phyloP scores from a whole-genome alignment of 805 yeast species.

The Kazachstania viticola region DNA sequence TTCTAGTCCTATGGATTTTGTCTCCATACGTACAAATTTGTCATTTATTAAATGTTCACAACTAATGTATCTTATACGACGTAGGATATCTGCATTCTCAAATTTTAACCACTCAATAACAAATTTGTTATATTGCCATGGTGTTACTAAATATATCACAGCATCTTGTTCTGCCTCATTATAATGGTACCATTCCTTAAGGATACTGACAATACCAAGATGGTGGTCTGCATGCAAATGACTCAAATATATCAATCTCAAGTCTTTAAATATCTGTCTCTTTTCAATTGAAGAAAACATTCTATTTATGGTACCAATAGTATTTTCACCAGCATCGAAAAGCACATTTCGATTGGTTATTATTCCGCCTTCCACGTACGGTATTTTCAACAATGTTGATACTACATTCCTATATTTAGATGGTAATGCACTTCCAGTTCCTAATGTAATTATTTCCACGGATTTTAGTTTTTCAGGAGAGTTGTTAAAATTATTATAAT shows the following conservation, averaged over 20 bases:
- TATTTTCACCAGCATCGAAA: conserved; percentile 94
- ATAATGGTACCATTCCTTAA: conserved; percentile 51
- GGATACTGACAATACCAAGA: conserved; percentile 63
- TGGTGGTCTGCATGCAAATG: conserved; percentile 98
- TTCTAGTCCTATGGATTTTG: conserved; percentile 20
- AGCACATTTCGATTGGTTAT: conserved; percentile 36
- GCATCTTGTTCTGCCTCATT: conserved; percentile 29
- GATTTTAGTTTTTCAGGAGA: conserved; percentile 32
- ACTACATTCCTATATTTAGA: conserved; percentile 76
- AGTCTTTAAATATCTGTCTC: conserved; percentile 41
- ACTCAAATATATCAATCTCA: conserved; percentile 58
- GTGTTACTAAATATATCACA: conserved; percentile 51
- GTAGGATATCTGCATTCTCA: conserved; percentile 32
- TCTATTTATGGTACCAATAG: conserved; percentile 61
- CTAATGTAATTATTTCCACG: conserved; percentile 65
- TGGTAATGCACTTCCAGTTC: conserved; percentile 91
- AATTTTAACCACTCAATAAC: conserved; percentile 54
- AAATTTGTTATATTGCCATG: conserved; percentile 63
- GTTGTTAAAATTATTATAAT: conserved; percentile 20
- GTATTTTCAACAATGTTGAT: conserved; percentile 66
- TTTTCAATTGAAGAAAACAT: conserved; percentile 40
- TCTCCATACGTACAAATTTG: conserved; percentile 23
- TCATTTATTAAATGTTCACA: conserved; percentile 46
- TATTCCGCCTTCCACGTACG: conserved; percentile 30
- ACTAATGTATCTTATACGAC: conserved; percentile 40